Evolutionary conservation across 768 basidiomycete genomes (phyloP).

Genomic region (Trametes maxima): DNA sequence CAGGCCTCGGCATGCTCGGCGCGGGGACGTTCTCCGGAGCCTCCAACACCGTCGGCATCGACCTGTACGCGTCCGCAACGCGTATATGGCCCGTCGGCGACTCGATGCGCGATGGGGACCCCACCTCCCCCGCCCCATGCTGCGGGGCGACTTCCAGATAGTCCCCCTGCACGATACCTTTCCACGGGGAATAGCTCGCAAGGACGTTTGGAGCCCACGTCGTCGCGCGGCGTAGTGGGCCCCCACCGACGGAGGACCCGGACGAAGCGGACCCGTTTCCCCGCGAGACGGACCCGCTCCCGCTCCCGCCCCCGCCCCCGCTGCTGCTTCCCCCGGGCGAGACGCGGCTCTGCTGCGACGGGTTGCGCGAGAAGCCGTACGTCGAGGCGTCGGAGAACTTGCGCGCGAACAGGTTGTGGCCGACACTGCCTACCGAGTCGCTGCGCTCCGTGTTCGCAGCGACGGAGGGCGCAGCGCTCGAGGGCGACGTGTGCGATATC

Average conservation of each 20-base stretch:
- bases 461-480: neutral
- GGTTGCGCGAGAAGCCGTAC: slow-evolving; percentile 12
- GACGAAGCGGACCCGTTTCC: slow-evolving; percentile 7
- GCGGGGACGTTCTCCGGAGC: neutral
- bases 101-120: neutral
- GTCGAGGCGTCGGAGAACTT: slow-evolving; percentile 8
- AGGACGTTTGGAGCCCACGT: slow-evolving; percentile 20
- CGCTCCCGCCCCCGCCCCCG: no score
- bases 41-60: slow-evolving; percentile 20
- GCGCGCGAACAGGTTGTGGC: slow-evolving; percentile 18
- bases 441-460: neutral
- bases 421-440: slow-evolving; percentile 10
- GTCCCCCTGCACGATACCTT: slow-evolving; percentile 7
- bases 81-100: slow-evolving; percentile 17
- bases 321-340: no score
- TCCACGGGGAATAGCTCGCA: slow-evolving; percentile 22
- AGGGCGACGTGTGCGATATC: neutral
- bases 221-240: neutral
- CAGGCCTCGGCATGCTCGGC: neutral
- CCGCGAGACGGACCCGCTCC: neutral
- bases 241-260: neutral
- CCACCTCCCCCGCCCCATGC: neutral
- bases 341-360: slow-evolving; percentile 9
- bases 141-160: neutral
- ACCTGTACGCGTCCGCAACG: slow-evolving; percentile 15